phyloP scores from a whole-genome alignment of 2,329 filamentous ascomycete species.

The Clonostachys sp. region DNA sequence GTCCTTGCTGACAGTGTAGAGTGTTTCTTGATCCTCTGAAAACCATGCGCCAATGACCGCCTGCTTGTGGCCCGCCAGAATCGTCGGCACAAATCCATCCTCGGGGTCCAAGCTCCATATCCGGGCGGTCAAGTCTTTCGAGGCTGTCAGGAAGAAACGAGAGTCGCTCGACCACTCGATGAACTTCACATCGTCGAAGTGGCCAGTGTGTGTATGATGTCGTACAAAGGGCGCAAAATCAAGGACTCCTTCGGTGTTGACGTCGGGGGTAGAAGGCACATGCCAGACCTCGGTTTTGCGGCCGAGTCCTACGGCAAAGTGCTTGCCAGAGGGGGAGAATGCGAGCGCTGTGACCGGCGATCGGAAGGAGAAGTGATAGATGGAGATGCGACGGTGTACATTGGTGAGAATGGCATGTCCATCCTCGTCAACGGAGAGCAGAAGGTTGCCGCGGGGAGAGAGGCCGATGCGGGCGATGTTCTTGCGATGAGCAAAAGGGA shows the following conservation, averaged over 20 bases:
- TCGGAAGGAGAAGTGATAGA: conserved; percentile 96
- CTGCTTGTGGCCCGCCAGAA: conserved; percentile 86
- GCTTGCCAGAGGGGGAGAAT: conserved; percentile 85
- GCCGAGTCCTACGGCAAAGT: conserved; percentile 86
- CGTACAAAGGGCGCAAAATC: conserved; percentile 94
- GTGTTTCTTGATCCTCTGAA: conserved; percentile 87
- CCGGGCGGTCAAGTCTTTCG: conserved; percentile 85
- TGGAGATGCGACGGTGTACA: conserved; percentile 74
- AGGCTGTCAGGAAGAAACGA: conserved; percentile 87
- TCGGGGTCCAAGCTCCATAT: conserved; percentile 93
- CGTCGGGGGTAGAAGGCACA: conserved; percentile 83
- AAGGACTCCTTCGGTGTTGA: conserved; percentile 72
- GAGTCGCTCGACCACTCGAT: conserved; percentile 97
- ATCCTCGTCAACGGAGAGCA: conserved; percentile 91
- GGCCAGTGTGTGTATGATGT: conserved; percentile 79
- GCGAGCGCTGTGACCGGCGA: conserved; percentile 75
- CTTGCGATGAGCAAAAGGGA: conserved; percentile 87
- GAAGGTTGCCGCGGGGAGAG: conserved; percentile 83
- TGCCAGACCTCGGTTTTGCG: conserved; percentile 93
- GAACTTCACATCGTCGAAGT: conserved; percentile 81
- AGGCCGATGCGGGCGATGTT: conserved; percentile 88
- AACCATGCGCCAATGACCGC: conserved; percentile 95
- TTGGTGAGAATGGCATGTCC: conserved; percentile 92
- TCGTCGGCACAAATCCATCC: conserved; percentile 84
- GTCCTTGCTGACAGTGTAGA: conserved; percentile 95